Base-by-base conservation (phyloP, 805 yeast genomes). In the Starmerella stigmatis region DNA sequence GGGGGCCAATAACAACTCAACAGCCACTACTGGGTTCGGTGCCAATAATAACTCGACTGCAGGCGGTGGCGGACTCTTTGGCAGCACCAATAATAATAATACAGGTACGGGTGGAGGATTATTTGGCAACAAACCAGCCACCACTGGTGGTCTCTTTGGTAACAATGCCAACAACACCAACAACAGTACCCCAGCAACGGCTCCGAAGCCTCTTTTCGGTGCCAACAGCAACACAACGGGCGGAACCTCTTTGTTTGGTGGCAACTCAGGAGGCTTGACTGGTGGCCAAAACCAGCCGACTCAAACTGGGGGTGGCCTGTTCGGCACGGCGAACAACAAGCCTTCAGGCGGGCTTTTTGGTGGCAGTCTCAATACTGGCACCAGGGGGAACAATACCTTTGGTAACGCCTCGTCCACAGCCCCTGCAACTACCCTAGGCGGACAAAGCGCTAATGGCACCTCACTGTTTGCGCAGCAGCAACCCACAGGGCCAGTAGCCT, bases 191-290 rank as follows among this genome's bases (percentile, higher is more conserved):
- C 7, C 26, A 58, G 60, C 19, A 35, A 12, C 27, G 48, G 32
- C 33, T 45, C 13, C 28, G 41, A 15, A 19, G 42, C 35, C 42
- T 5, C n/a, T 33, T 4, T 12, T 38, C 53, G 23, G 38, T 4
- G 56, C 57, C 11, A 53, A 27, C 11, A 38, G 26, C 23, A 38
- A 41, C 22, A 41, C n/a, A n/a, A n/a, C 44, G 11, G 50, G 20
- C 8, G 42, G 31, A 30, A 49, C 53, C 22, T 73, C 73, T 2
- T 45, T 70, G 38, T 70, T 70, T 54, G 74, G 74, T 27, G 45
- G 57, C n/a, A n/a, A n/a, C 23, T 61, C 63, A 35, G 45, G 36
- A 52, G 52, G 35, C 51, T 51, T 20, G 46, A 52, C 22, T 5
- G 20, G 19, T 10, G 21, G 9, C 15, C 36, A 57, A 51, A 32